Evolutionary conservation across 768 basidiomycete genomes (phyloP), one percentile per base, ranked within the genome.

Genomic region (Flagelloscypha sp.): DNA sequence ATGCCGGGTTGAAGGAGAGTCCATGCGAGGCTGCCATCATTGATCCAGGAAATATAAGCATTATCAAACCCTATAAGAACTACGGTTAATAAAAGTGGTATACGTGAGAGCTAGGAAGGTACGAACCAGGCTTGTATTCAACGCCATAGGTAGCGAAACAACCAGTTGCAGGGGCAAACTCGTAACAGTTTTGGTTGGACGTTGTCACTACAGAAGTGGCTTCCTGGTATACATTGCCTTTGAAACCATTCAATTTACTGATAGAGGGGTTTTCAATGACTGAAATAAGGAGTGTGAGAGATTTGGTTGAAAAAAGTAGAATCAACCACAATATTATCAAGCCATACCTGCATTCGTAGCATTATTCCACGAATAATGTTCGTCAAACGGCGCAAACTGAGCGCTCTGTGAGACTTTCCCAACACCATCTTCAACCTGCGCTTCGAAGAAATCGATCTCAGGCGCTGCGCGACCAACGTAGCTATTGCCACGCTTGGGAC

Each of bases 391-490:
- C 1, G 58, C 62, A 57, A 56, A 65, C 48, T 77, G 74, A 0
- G 63, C 63, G 4, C 70, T 72, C 48, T 70, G 59, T 7, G 74
- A 76, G 3, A 74, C 69, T 40, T 56, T 40, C 20, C 60, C 61
- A 7, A 48, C 38, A 8, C 49, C 50, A 12, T 44, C 40, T 2
- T 49, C 43, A 7, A 64, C 52, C 15, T 54, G 53, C 8, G 79
- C 76, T 52, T 83, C 80, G 38, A 82, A 68, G 37, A 84, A 58
- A 49, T 84, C 82, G 36, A 84, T 79, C 53, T 84, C 80, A 3
- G 80, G 80, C 1, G 81, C 76, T 5, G 72, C 53, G 8, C 81
- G 61, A n/a, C 79, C 81, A 2, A 73, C 69, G 45, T 71, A 81
- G 1, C 61, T 56, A 4, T 79, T 79, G 41, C 79, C 68, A 21